These are phyloP conservation scores for Geotrichum phurueaensis DNA, from an alignment of 1,139 yeast genomes.

Conservation along the genomic window DNA sequence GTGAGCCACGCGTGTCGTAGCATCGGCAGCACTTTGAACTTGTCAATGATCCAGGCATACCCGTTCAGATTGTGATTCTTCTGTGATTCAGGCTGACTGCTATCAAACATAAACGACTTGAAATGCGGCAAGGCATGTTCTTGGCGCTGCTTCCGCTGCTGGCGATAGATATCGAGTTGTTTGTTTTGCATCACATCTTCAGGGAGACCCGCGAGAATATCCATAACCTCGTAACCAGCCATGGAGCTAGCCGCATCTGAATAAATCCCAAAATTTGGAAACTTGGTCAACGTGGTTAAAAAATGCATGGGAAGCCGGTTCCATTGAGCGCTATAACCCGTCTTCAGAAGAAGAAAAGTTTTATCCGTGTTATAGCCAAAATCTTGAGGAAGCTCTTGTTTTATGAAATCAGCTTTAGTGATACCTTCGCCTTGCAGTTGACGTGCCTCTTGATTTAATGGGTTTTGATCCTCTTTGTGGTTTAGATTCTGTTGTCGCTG, in stretches of 20 bases:
- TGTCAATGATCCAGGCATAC: conserved; percentile 37
- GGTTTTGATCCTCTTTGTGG: not conserved
- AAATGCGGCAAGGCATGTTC: conserved; percentile 6
- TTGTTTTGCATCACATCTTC: conserved; percentile 8
- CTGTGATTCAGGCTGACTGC: not conserved
- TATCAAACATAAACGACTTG: not conserved
- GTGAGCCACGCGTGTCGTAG: conserved; percentile 33
- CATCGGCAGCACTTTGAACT: conserved; percentile 38
- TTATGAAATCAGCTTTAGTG: conserved; percentile 16
- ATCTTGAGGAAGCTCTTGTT: conserved; percentile 26
- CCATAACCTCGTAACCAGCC: conserved; percentile 34
- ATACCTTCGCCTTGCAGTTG: conserved; percentile 7
- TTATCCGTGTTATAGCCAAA: conserved; percentile 26
- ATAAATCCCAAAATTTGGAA: conserved; percentile 35
- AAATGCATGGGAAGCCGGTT: conserved; percentile 37
- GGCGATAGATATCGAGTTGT: conserved; percentile 14
- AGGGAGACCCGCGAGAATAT: conserved; percentile 29
- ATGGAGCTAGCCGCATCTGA: conserved; percentile 33
- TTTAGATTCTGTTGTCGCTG: not conserved
- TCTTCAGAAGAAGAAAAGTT: conserved; percentile 34
- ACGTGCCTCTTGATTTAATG: not conserved
- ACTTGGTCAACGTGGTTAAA: conserved; percentile 34
- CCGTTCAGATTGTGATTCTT: conserved; percentile 11
- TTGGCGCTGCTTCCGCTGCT: conserved; percentile 15
- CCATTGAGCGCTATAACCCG: conserved; percentile 38